phyloP scores from a whole-genome alignment of 2,329 filamentous ascomycete genomes.

The Epichloe festucae region DNA sequence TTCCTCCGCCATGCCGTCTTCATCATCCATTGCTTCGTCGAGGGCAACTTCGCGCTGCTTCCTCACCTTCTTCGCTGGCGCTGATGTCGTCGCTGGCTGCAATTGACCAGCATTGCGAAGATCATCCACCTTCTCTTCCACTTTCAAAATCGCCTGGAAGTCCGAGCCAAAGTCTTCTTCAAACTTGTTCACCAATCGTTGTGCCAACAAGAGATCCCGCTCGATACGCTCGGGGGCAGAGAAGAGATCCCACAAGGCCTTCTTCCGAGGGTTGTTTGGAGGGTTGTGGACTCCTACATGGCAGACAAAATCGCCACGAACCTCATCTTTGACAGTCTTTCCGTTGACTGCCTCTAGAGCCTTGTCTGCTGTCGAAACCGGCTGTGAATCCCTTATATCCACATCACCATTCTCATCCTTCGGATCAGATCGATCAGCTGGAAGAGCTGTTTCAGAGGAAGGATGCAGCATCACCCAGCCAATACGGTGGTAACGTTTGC shows the following conservation, averaged over 20 bases:
- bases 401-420: constrained; percentile 54
- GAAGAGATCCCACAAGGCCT: constrained; percentile 93
- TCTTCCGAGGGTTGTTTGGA: constrained; percentile 74
- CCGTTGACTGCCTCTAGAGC: constrained; percentile 91
- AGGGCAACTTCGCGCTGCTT: constrained; percentile 47
- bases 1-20: constrained; percentile 45
- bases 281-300: constrained; percentile 94
- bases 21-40: constrained; percentile 50
- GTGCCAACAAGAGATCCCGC: constrained; percentile 73
- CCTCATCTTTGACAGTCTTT: constrained; percentile 91
- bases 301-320: constrained; percentile 89
- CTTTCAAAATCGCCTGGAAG: constrained; percentile 63
- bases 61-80: constrained; percentile 44
- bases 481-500: constrained; percentile 93
- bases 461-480: constrained; percentile 96
- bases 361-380: constrained; percentile 59
- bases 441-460: constrained; percentile 50
- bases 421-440: constrained; percentile 59
- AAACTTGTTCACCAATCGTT: constrained; percentile 69
- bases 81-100: constrained; percentile 46
- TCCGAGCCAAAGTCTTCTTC: constrained; percentile 71
- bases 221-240: constrained; percentile 88
- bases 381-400: constrained; percentile 39
- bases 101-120: constrained; percentile 64
- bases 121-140: constrained; percentile 78